Conservation (phyloP, 306 rosid genomes). For the Quercus rubra region DNA sequence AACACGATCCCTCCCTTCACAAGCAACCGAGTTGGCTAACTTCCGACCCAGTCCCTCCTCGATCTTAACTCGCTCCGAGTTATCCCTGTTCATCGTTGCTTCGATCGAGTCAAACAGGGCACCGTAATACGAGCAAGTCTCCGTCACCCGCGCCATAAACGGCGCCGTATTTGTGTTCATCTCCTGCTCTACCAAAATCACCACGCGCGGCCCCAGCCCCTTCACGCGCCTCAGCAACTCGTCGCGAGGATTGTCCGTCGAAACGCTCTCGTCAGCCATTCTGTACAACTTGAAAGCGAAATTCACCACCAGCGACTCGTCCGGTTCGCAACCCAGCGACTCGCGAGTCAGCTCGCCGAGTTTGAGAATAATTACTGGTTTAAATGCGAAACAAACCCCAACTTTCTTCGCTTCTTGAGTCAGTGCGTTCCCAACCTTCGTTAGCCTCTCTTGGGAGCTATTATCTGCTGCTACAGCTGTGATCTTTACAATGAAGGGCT, state of each 20-base stretch:
- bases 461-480: constrained; percentile 40
- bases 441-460: constrained; percentile 40
- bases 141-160: constrained; percentile 65
- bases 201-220: constrained; percentile 56
- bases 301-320: constrained; percentile 62
- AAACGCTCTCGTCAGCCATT: constrained; percentile 91
- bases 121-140: constrained; percentile 50
- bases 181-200: constrained; percentile 73
- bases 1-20: constrained; percentile 88
- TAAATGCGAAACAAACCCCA: constrained; percentile 43
- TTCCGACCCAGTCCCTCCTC: constrained; percentile 71
- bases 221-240: constrained; percentile 83
- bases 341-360: constrained; percentile 71
- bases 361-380: constrained; percentile 16
- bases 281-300: constrained; percentile 67
- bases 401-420: constrained; percentile 24
- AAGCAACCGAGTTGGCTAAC: constrained; percentile 58
- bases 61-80: constrained; percentile 42
- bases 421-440: constrained; percentile 32
- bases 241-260: constrained; percentile 84
- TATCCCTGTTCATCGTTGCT: constrained; percentile 8
- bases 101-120: constrained; percentile 63
- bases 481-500: constrained; percentile 35
- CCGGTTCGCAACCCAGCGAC: constrained; percentile 53
- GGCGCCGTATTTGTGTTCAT: constrained; percentile 88